These are phyloP conservation scores for Conticribra weissflogii DNA, from an alignment of 108 stramenopile species.

Conservation along the genomic window DNA sequence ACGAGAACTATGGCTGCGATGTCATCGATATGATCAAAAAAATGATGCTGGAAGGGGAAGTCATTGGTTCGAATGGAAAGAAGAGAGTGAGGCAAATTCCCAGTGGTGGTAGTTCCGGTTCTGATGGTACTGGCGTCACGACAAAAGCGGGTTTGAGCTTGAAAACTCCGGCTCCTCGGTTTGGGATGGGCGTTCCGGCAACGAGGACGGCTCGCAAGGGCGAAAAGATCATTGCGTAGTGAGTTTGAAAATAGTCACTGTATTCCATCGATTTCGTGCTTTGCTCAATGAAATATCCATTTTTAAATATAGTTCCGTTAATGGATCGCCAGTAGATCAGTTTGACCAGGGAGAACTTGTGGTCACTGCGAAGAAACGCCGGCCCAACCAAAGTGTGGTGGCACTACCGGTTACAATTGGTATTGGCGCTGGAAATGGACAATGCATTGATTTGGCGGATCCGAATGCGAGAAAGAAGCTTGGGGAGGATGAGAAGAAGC, in stretches of 20 bases:
- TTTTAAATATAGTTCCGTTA: constrained; percentile 49
- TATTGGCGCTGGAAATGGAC: constrained; percentile 74
- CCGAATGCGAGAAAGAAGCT: constrained; percentile 55
- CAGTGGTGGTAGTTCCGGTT: constrained; percentile 10
- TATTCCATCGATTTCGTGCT: not conserved
- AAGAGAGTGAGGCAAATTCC: constrained; percentile 10
- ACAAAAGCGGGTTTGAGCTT: constrained; percentile 18
- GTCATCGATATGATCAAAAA: constrained; percentile 54
- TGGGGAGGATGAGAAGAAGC: constrained; percentile 61
- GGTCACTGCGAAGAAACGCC: constrained; percentile 74
- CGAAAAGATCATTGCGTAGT: constrained; percentile 56
- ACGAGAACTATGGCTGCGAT: constrained; percentile 60
- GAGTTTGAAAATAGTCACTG: constrained; percentile 8
- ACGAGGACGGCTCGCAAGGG: constrained; percentile 69
- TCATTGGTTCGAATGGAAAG: constrained; percentile 20
- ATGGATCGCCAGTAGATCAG: constrained; percentile 73
- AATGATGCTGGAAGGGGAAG: constrained; percentile 23
- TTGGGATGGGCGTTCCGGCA: constrained; percentile 22
- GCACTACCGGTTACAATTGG: constrained; percentile 52
- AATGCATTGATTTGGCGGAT: constrained; percentile 63
- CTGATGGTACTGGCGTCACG: not conserved
- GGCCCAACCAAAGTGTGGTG: constrained; percentile 21
- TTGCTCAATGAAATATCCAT: not conserved
- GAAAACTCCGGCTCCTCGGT: constrained; percentile 51
- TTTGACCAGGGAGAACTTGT: constrained; percentile 66